phyloP scores from a whole-genome alignment of 768 basidiomycete genomes.

The Hygrocybe coccinea region DNA sequence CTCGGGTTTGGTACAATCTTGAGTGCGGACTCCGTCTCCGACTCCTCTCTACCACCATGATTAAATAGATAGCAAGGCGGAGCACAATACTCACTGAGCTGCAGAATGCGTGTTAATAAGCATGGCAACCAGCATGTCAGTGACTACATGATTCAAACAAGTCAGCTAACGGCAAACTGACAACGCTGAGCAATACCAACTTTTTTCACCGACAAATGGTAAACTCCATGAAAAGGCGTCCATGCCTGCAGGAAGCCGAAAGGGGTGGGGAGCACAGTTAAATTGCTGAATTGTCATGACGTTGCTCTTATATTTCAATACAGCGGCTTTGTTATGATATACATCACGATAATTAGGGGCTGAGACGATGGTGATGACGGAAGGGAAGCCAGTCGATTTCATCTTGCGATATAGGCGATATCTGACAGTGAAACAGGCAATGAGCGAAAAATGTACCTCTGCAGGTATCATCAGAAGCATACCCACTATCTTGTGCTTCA shows the following conservation, averaged over 20 bases:
- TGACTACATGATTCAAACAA: constrained; percentile 53
- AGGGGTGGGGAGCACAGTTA: constrained; percentile 92
- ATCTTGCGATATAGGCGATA: constrained; percentile 82
- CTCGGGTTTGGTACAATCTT: constrained; percentile 80
- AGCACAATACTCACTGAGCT: constrained; percentile 61
- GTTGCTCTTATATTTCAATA: constrained; percentile 98
- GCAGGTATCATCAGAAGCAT: constrained; percentile 18
- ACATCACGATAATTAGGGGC: constrained; percentile 98
- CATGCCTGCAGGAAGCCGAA: constrained; percentile 99
- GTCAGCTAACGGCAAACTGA: background rate
- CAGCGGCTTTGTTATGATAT: constrained; percentile 98
- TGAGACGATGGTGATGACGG: constrained; percentile 99
- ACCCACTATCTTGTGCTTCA: constrained; percentile 99
- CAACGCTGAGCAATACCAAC: constrained; percentile 35
- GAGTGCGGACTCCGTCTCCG: constrained; percentile 94
- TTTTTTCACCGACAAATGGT: constrained; percentile 98
- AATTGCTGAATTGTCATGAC: constrained; percentile 98
- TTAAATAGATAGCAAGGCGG: background rate
- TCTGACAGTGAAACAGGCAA: background rate
- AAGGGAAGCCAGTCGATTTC: constrained; percentile 95
- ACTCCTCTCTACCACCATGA: constrained; percentile 73
- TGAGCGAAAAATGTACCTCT: background rate
- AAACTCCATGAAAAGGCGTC: constrained; percentile 99
- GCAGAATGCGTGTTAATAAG: no score
- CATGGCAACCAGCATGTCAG: constrained; percentile 97